Base-by-base conservation (phyloP, 2,329 filamentous ascomycete genomes). In the Trichoderma sp. region DNA sequence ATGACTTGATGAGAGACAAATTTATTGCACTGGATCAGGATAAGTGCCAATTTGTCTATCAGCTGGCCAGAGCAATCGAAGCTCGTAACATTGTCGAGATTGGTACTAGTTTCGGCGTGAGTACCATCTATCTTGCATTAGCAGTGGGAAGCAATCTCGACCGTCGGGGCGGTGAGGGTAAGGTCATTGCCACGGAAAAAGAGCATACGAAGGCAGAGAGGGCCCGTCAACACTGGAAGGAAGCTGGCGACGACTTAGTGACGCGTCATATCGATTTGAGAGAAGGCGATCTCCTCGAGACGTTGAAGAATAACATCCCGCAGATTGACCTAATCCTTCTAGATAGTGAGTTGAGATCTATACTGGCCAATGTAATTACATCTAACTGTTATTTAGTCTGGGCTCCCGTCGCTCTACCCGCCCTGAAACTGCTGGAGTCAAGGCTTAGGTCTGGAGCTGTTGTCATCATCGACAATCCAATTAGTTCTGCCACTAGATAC, bases 41-140 rank as follows among this genome's bases (percentile, higher is more conserved):
- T 71, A 89, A 90, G 74, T 84, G 82, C 70, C 78, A 83, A 8
- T 81, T 87, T 60, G 77, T 87, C 7, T 89, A 89, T 72, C 82
- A 85, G 15, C 79, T 89, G 0, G 76, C 82, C 2, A 80, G 82
- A 3, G 79, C 81, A 27, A 83, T 77, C 2, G 80, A 81, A 2
- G 86, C 87, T 0, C 78, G 77, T 1, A 82, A 81, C 37, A 78
- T 89, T n/a, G 83, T 89, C 59, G 87, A 90, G 72, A 86, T 86
- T 0, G 88, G 87, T 0, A 89, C 88, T 0, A 85, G 82, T 61
- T 89, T 86, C 67, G 87, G 87, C 12, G 84, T 90, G 2, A 87
- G 84, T 64, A 89, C 87, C 0, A 87, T 90, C 61, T 90, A 89
- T 70, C 82, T 90, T 9, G 86, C 87, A 0, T 77, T 89, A 3